Evolutionary conservation across 1,139 yeast species (phyloP).

Genomic region (Sugiyamaella xylanicola): DNA sequence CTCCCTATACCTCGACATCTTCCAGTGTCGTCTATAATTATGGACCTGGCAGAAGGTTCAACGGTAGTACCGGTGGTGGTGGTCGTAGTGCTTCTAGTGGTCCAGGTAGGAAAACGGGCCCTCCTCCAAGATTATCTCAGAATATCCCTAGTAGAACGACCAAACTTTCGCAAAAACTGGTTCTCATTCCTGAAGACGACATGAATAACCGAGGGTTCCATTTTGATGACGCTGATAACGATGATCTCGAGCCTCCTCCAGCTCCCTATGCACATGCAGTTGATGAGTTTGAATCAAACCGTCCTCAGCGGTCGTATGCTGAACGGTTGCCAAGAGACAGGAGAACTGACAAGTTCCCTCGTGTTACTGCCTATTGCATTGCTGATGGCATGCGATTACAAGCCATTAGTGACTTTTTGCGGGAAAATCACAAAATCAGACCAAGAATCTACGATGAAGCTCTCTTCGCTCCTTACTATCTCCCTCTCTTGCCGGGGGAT

Average conservation of each 20-base stretch:
- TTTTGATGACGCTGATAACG: slow-evolving; percentile 32
- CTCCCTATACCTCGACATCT: slow-evolving; percentile 10
- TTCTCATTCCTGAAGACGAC: slow-evolving; percentile 73
- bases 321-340: slow-evolving; percentile 69
- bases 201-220: slow-evolving; percentile 37
- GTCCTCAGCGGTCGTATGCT: slow-evolving; percentile 59
- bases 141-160: slow-evolving; percentile 84
- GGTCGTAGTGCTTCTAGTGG: slow-evolving; percentile 1
- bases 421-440: slow-evolving; percentile 72
- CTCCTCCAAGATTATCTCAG: slow-evolving; percentile 49
- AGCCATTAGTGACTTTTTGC: slow-evolving; percentile 63
- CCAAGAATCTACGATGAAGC: slow-evolving; percentile 91
- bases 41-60: slow-evolving; percentile 10
- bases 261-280: slow-evolving; percentile 24
- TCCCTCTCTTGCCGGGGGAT: slow-evolving; percentile 85
- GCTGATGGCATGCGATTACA: slow-evolving; percentile 77
- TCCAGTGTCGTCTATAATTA: slow-evolving; percentile 12
- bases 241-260: slow-evolving; percentile 34
- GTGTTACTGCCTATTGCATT: slow-evolving; percentile 89
- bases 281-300: slow-evolving; percentile 27
- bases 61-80: slow-evolving; percentile 1
- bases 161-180: slow-evolving; percentile 81
- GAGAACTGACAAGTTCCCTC: slow-evolving; percentile 67
- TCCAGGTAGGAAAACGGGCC: not conserved
- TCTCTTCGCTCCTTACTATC: slow-evolving; percentile 81